Percentiles rank a stretch among this genome's conserved stretches.
These are phyloP conservation scores for Paracoccidioides brasiliensis DNA, from an alignment of 2,329 filamentous ascomycete genomes.

Conservation along the genomic window DNA sequence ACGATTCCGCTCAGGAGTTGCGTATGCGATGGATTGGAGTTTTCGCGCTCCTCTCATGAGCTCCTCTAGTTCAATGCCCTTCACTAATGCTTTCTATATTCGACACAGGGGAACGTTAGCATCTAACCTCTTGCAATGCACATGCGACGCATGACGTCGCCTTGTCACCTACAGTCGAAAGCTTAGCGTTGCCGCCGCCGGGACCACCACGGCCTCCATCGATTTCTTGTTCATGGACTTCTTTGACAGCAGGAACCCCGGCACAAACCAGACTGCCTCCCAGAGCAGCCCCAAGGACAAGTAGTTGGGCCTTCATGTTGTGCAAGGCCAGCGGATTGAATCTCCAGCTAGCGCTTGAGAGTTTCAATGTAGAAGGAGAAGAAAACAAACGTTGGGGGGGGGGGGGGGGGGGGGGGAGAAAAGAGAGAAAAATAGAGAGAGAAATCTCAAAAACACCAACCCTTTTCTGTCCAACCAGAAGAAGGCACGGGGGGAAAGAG, in stretches of 20 bases:
- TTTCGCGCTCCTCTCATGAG: slow-evolving; percentile 11
- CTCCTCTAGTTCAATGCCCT: slow-evolving; percentile 13
- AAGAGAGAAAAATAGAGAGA: background rate
- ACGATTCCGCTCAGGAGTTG: slow-evolving; percentile 13
- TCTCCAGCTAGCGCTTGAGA: background rate
- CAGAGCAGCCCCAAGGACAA: slow-evolving; percentile 9
- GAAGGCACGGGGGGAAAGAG: background rate
- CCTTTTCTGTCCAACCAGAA: background rate
- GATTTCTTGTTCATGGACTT: no score
- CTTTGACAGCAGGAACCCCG: background rate
- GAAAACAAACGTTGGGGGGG: background rate
- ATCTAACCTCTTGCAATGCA: background rate
- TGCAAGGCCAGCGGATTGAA: background rate
- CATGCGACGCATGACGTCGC: background rate
- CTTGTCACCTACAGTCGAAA: slow-evolving; percentile 2
- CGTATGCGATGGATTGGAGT: slow-evolving; percentile 14
- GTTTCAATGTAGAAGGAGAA: no score
- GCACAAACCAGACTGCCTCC: slow-evolving; percentile 3
- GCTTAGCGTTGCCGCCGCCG: background rate
- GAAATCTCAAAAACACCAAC: background rate
- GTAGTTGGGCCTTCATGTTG: slow-evolving; percentile 8
- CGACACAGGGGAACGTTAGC: slow-evolving; percentile 1
- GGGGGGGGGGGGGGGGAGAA: background rate
- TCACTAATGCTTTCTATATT: slow-evolving; percentile 13
- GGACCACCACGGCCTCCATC: background rate